Conservation (phyloP, 805 yeast genomes). For the Ascoidea rubescens region DNA sequence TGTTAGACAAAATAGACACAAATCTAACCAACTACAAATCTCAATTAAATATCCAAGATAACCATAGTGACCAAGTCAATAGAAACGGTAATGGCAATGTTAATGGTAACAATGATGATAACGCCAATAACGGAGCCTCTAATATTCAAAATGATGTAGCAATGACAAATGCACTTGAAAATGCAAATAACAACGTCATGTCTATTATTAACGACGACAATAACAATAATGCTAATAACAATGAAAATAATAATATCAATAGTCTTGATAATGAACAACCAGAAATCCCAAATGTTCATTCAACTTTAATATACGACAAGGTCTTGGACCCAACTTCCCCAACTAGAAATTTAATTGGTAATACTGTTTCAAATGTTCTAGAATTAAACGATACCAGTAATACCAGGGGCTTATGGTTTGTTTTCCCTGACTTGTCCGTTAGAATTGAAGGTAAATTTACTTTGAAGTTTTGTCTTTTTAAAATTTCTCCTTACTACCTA, state of each 20-base stretch:
- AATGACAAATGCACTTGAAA: background rate
- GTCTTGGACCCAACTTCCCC: constrained; percentile 14
- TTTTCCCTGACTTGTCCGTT: constrained; percentile 26
- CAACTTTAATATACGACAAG: background rate
- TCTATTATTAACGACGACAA: background rate
- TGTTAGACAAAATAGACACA: background rate
- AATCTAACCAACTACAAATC: background rate
- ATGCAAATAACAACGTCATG: background rate
- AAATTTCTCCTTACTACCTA: constrained; percentile 14
- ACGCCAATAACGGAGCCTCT: constrained; percentile 31
- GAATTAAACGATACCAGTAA: constrained; percentile 22
- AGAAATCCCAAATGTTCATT: background rate
- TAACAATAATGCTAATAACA: too few species aligned
- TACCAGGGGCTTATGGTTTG: constrained; percentile 26
- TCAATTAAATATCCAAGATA: background rate
- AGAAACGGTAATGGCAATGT: constrained; percentile 30
- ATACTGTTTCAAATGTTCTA: constrained; percentile 23
- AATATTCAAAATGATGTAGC: background rate
- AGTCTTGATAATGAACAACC: background rate
- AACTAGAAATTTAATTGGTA: constrained; percentile 25
- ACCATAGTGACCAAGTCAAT: constrained; percentile 6
- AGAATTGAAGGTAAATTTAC: constrained; percentile 28
- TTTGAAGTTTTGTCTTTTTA: constrained; percentile 22
- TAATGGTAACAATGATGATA: constrained; percentile 44
- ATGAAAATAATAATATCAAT: too few species aligned